Evolutionary conservation across 768 basidiomycete species (phyloP), one percentile per base, ranked within the genome.

Genomic region (Mycena rosella): DNA sequence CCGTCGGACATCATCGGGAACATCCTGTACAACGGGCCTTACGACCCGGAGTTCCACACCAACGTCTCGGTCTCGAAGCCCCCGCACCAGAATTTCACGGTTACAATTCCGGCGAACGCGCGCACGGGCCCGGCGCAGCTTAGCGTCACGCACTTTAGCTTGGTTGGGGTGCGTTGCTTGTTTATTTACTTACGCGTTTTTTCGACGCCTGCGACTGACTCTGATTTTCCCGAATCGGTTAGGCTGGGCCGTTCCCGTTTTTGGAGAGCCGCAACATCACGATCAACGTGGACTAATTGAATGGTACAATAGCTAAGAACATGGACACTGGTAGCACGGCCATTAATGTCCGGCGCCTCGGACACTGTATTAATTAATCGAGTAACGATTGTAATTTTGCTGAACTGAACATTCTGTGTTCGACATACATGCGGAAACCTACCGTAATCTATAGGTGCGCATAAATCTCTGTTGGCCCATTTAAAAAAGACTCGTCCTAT

Each of bases 51-150:
- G 62, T 66, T 64, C 60, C 72, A 79, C 30, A 54, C 61, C 24
- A 34, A 42, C 45, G 60, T 55, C 15, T 8, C 66, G 13, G 36
- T 68, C 72, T 20, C 0, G 18, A 15, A 52, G 64, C 63, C 74
- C 17, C 80, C 81, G 14, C 78, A 81, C 65, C 73, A 84, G 62
- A 82, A 84, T 70, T 80, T 84, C 57, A 78, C 78, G 1, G 75
- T 84, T 6, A 71, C 75, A 38, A 66, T 84, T 9, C 83, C 82
- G 2, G 55, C 69, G 30, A 40, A 49, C 20, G 10, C 63, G 22
- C 0, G 67, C 1, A 18, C 34, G 4, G 80, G 82, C 3, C 60
- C 65, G 15, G 78, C 78, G 13, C 63, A 74, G 63, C 62, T 83
- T 57, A 72, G 72, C 22, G 76, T 81, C 9, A 70, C 71, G 9